phyloP scores from a whole-genome alignment of 345 rosid species.

The Salix suchowensis region DNA sequence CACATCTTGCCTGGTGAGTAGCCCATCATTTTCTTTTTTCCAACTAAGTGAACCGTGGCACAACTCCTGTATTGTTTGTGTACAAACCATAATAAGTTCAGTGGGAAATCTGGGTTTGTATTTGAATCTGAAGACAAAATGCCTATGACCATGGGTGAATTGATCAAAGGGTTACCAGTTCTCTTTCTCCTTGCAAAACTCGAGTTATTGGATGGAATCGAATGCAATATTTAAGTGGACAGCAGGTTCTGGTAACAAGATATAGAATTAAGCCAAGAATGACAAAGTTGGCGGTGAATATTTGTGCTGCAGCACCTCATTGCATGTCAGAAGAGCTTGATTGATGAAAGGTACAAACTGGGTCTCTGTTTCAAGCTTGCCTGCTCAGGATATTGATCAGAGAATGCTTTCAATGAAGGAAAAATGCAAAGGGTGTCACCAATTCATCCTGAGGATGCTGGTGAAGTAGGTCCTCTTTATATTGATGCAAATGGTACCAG shows the following conservation, averaged over 20 bases:
- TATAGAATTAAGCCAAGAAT: constrained; percentile 70
- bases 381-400: constrained; percentile 35
- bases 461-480: constrained; percentile 74
- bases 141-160: constrained; percentile 85
- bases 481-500: constrained; percentile 77
- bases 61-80: constrained; percentile 76
- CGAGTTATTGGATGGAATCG: too few relatives aligned
- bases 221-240: constrained; percentile 36
- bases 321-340: constrained; percentile 90
- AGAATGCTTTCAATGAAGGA: constrained; percentile 28
- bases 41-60: constrained; percentile 77
- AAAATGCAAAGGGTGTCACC: constrained; percentile 31
- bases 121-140: constrained; percentile 79
- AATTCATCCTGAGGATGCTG: constrained; percentile 44
- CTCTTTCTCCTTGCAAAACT: constrained; percentile 9
- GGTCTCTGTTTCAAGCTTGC: constrained; percentile 42
- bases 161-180: constrained; percentile 40
- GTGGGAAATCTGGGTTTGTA: constrained; percentile 60
- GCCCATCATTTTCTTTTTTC: constrained; percentile 55
- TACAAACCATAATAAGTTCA: constrained; percentile 64
- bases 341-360: constrained; percentile 71
- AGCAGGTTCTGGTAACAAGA: constrained; percentile 48
- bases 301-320: constrained; percentile 55
- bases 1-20: constrained; percentile 66
- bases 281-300: constrained; percentile 69